Conservation (phyloP, 139 green algal genomes). For the Haematococcus sp. region DNA sequence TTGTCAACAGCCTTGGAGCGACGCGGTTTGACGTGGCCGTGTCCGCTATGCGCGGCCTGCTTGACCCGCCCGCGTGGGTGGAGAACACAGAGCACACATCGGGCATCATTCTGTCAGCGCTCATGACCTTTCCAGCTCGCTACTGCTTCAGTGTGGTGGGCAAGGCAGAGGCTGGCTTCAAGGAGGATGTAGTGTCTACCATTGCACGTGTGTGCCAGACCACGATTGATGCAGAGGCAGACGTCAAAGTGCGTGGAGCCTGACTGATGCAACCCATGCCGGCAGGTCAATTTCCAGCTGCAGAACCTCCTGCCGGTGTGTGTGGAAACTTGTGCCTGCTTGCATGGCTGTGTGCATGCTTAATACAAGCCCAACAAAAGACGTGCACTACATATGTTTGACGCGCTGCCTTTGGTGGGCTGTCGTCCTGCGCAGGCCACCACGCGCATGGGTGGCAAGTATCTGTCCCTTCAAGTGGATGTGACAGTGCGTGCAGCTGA, state of each 20-base stretch:
- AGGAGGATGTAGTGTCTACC: constrained; percentile 18
- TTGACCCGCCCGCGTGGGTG: constrained; percentile 48
- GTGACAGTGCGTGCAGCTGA: too few relatives aligned
- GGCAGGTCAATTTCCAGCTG: too few relatives aligned
- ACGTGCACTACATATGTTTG: too few relatives aligned
- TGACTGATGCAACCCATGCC: too few relatives aligned
- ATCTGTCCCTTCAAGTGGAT: too few relatives aligned
- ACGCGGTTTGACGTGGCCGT: constrained; percentile 56
- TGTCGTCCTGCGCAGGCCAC: too few relatives aligned
- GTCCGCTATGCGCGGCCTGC: constrained; percentile 56
- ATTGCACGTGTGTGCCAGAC: constrained; percentile 26
- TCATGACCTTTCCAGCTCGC: constrained; percentile 48
- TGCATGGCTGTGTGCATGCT: too few relatives aligned
- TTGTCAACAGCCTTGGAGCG: constrained; percentile 70
- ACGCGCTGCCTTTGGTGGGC: too few relatives aligned
- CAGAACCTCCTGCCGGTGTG: too few relatives aligned
- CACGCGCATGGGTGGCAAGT: too few relatives aligned
- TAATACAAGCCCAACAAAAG: too few relatives aligned
- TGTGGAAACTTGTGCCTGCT: too few relatives aligned
- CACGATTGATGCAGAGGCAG: constrained; percentile 9
- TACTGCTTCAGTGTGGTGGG: constrained; percentile 59
- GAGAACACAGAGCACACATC: constrained; percentile 52
- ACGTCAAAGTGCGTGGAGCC: not conserved
- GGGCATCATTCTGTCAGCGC: constrained; percentile 47
- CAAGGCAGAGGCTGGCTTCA: not conserved